Evolutionary conservation across 75 land plant genomes (phyloP), one percentile per base, ranked within the genome.

Genomic region (Pinus taeda): DNA sequence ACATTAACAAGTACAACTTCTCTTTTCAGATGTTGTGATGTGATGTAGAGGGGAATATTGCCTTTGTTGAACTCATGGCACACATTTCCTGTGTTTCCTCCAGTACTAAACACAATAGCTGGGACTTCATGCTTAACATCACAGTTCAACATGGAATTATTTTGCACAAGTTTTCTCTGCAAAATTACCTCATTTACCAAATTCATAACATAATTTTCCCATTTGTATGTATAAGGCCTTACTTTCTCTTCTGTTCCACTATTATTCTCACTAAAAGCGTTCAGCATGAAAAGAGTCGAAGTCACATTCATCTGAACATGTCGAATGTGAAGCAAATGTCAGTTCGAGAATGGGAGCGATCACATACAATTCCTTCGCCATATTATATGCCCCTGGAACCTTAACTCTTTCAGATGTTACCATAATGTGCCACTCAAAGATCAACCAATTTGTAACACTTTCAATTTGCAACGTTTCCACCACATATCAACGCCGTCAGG

Each of bases 211-310:
- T 49, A 21, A 11, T 59, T 60, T 69, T 91, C 93, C 85, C 85
- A 84, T 74, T 91, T 91, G 56, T 91, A 78, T 12, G 93, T 82
- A 80, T 91, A 91, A 1, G 93, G 91, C 58, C 74, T 79, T 57
- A 91, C 26, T 33, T 75, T 84, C 74, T 88, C 87, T 74, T 56
- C 79, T 73, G 30, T 42, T 22, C 70, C 36, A 30, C 14, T 9
- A 17, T 62, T 75, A n/a, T 29, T 67, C 33, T 11, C 74, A 74
- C 76, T 63, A 11, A 45, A 56, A 15, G 83, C 57, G 42, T 83
- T 71, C 26, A 81, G 59, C 39, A 69, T 57, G 72, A 80, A 63
- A 22, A 65, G 9, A 55, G 30, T 9, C 49, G 64, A 49, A 21
- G 24, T 39, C 71, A 24, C 72, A 69, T 74, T n/a, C 55, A 37